These are phyloP conservation scores for Claviceps paspali DNA, from an alignment of 2,329 filamentous ascomycete genomes.

Conservation along the genomic window DNA sequence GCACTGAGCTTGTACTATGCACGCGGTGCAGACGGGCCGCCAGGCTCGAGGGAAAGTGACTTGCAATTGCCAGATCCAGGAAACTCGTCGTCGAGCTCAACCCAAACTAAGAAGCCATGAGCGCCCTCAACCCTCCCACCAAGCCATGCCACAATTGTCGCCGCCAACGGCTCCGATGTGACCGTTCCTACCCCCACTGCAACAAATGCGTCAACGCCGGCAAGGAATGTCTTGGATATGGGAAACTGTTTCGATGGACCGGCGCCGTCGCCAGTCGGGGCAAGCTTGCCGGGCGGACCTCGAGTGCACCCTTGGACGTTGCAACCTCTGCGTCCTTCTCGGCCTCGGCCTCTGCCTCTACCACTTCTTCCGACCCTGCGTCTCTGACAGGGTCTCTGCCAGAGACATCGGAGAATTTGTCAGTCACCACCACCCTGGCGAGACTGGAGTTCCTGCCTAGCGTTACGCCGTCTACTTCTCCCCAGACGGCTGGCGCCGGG, in stretches of 20 bases:
- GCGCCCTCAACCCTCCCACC: constrained; percentile 11
- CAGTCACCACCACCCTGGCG: constrained; percentile 1
- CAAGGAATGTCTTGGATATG: constrained; percentile 37
- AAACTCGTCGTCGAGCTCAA: constrained; percentile 1
- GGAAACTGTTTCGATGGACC: constrained; percentile 37
- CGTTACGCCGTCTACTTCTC: constrained; percentile 2
- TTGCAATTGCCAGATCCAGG: constrained; percentile 3
- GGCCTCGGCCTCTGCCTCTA: neutral
- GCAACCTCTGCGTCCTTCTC: neutral
- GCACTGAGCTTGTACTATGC: constrained; percentile 4
- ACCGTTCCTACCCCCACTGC: constrained; percentile 34
- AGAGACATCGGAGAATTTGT: constrained; percentile 7
- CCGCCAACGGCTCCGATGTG: constrained; percentile 36
- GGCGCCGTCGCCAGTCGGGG: constrained; percentile 28
- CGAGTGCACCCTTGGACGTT: constrained; percentile 14
- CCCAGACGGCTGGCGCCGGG: constrained; percentile 1
- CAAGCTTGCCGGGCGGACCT: constrained; percentile 25
- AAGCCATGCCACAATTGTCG: constrained; percentile 39
- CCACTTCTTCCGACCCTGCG: neutral
- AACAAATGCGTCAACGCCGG: constrained; percentile 33
- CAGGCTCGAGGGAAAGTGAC: constrained; percentile 5
- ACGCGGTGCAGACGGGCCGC: constrained; percentile 4
- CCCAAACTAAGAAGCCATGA: constrained; percentile 1
- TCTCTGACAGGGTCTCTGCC: constrained; percentile 1
- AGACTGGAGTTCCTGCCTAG: constrained; percentile 1